Conservation (phyloP, 768 basidiomycete genomes). For the Termitomyces sp. region DNA sequence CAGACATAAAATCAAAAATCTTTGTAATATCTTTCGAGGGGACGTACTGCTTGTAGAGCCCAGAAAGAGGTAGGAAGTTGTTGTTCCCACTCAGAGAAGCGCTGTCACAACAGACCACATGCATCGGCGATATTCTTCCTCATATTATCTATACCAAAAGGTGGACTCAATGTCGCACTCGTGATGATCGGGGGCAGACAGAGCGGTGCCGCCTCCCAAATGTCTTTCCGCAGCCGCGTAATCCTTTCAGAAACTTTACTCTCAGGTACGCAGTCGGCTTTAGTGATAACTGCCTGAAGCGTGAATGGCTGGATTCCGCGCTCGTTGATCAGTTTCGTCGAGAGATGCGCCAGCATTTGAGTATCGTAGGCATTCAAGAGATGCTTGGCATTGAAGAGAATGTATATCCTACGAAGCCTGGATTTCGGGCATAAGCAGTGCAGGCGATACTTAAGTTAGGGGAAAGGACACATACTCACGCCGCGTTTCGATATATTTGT, state of each 20-base stretch:
- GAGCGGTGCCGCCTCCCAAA: conserved; percentile 50
- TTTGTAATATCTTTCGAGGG: not conserved
- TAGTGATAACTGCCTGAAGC: conserved; percentile 69
- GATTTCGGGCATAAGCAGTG: not conserved
- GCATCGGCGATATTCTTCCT: conserved; percentile 55
- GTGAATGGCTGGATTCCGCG: conserved; percentile 43
- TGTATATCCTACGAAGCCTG: conserved; percentile 67
- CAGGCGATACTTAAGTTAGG: not conserved
- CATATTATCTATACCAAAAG: conserved; percentile 52
- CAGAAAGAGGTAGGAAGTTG: not conserved
- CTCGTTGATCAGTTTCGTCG: conserved; percentile 29
- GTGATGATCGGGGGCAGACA: conserved; percentile 67
- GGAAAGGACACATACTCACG: conserved; percentile 42
- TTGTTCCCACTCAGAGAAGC: not conserved
- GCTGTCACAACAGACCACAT: conserved; percentile 33
- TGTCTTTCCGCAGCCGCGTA: conserved; percentile 37
- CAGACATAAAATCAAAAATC: not conserved
- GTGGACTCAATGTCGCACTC: conserved; percentile 37
- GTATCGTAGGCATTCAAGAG: conserved; percentile 50
- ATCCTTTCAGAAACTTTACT: conserved; percentile 29
- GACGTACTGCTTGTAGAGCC: not conserved
- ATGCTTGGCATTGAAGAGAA: conserved; percentile 66
- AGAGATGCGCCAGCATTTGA: conserved; percentile 56
- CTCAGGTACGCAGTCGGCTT: conserved; percentile 47
- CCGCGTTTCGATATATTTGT: conserved; percentile 55